phyloP scores from a whole-genome alignment of 179 eudicot genomes.

The Beta corolliflora region DNA sequence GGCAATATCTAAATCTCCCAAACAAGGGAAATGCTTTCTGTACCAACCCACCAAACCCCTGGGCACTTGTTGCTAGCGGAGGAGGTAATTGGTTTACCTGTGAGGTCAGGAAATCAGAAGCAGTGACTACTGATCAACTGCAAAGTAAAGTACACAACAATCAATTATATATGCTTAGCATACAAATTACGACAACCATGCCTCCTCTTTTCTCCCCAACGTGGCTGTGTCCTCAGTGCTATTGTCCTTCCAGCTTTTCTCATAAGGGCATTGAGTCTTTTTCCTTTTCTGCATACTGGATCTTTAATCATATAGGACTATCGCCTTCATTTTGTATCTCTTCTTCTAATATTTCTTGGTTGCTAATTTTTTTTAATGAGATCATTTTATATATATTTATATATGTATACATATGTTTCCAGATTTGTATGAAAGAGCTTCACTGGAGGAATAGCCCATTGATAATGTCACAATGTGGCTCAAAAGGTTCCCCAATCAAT shows the following conservation, averaged over 20 bases:
- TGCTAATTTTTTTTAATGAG: not conserved
- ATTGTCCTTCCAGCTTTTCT: not conserved
- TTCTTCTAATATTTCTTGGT: not conserved
- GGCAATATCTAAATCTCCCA: not conserved
- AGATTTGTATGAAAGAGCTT: constrained; percentile 79
- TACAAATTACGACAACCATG: not conserved
- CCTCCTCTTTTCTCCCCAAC: not conserved
- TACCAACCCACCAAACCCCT: no score
- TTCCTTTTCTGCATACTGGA: not conserved
- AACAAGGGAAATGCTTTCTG: not conserved
- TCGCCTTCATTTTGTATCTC: not conserved
- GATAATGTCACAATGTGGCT: constrained; percentile 97
- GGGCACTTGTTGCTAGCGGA: not conserved
- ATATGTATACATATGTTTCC: not conserved
- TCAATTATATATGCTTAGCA: not conserved
- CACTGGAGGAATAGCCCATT: constrained; percentile 96
- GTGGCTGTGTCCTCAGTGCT: not conserved
- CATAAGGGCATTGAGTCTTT: not conserved
- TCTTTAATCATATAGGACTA: not conserved
- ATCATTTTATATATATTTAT: constrained; percentile 9
- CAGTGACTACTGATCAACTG: not conserved
- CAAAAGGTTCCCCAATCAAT: constrained; percentile 95
- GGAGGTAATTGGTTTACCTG: not conserved
- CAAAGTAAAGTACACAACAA: not conserved
- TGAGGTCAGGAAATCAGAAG: not conserved